A percentile compares a stretch with the other conserved stretches of the same genome.
Conservation (phyloP, 192 early-diverging fungal genomes). For the Linderina pennispora region DNA sequence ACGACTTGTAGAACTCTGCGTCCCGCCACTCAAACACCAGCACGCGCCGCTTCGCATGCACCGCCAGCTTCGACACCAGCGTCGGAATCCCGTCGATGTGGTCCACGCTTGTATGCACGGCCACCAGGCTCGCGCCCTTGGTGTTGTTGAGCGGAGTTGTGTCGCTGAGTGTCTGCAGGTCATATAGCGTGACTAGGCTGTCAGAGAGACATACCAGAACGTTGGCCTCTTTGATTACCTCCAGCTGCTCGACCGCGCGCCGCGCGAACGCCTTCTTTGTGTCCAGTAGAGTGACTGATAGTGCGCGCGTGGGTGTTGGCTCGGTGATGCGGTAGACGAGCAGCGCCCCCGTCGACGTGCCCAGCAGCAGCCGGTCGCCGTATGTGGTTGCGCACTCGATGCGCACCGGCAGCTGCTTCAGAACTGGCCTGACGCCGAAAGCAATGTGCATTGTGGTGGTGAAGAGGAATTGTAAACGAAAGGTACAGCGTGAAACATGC, state of each 20-base stretch:
- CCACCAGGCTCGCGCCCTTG: conserved; percentile 69
- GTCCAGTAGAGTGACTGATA: conserved; percentile 52
- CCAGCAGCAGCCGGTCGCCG: conserved; percentile 68
- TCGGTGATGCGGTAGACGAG: conserved; percentile 59
- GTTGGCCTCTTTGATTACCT: conserved; percentile 67
- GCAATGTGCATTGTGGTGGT: conserved; percentile 65
- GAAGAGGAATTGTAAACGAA: neutral
- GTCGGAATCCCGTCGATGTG: conserved; percentile 58
- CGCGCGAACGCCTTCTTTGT: conserved; percentile 66
- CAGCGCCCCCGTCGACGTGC: conserved; percentile 60
- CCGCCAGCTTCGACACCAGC: conserved; percentile 66
- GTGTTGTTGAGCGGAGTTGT: conserved; percentile 64
- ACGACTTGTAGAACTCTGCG: conserved; percentile 60
- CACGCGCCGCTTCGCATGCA: conserved; percentile 64
- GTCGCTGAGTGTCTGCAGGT: conserved; percentile 63
- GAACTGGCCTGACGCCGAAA: conserved; percentile 65
- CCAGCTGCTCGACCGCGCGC: conserved; percentile 65
- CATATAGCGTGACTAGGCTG: conserved; percentile 64
- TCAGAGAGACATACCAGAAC: conserved; percentile 69
- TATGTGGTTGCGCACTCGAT: conserved; percentile 65
- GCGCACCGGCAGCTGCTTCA: conserved; percentile 63
- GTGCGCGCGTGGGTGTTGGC: conserved; percentile 6
- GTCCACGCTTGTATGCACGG: conserved; percentile 66
- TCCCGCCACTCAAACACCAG: conserved; percentile 72
- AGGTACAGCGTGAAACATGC: too few species aligned